Percentiles rank a stretch among this genome's conserved stretches.
phyloP scores from a whole-genome alignment of 2,329 filamentous ascomycete species.

The Xylaria polymorpha region DNA sequence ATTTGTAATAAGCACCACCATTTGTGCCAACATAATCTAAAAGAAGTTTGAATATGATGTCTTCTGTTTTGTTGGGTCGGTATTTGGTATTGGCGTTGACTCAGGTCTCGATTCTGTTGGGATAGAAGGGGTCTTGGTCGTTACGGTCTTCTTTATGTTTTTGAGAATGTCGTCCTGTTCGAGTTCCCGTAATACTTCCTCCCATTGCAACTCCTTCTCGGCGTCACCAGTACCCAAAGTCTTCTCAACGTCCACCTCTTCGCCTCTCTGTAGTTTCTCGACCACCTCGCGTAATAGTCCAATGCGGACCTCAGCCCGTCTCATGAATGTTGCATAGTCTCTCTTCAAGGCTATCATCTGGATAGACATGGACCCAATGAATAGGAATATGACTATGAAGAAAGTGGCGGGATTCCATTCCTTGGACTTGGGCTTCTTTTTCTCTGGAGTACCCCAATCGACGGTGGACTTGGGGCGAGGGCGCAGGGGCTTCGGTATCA shows the following conservation, averaged over 20 bases:
- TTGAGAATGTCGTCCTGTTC: conserved; percentile 70
- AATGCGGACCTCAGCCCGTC: conserved; percentile 84
- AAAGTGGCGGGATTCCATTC: conserved; percentile 86
- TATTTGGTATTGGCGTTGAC: conserved; percentile 36
- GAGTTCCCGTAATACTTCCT: conserved; percentile 77
- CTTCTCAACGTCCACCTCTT: conserved; percentile 86
- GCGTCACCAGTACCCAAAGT: conserved; percentile 81
- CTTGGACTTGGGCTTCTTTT: conserved; percentile 62
- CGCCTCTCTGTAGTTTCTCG: conserved; percentile 74
- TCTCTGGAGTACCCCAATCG: conserved; percentile 40
- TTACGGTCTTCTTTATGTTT: conserved; percentile 58
- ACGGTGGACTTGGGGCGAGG: conserved; percentile 53
- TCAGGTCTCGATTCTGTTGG: conserved; percentile 44
- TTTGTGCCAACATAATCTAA: conserved; percentile 50
- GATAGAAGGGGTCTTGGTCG: conserved; percentile 49
- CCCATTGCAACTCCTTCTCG: conserved; percentile 85
- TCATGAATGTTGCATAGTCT: conserved; percentile 76
- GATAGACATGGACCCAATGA: conserved; percentile 96
- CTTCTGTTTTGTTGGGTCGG: conserved; percentile 43
- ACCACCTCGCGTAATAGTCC: conserved; percentile 79
- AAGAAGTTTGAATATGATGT: conserved; percentile 62
- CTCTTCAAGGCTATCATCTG: conserved; percentile 86
- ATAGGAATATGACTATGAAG: conserved; percentile 82
- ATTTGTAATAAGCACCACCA: conserved; percentile 32
- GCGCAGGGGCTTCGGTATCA: conserved; percentile 77